These are phyloP conservation scores for Pythium folliculosum DNA, from an alignment of 352 stramenopile species.

Conservation along the genomic window DNA sequence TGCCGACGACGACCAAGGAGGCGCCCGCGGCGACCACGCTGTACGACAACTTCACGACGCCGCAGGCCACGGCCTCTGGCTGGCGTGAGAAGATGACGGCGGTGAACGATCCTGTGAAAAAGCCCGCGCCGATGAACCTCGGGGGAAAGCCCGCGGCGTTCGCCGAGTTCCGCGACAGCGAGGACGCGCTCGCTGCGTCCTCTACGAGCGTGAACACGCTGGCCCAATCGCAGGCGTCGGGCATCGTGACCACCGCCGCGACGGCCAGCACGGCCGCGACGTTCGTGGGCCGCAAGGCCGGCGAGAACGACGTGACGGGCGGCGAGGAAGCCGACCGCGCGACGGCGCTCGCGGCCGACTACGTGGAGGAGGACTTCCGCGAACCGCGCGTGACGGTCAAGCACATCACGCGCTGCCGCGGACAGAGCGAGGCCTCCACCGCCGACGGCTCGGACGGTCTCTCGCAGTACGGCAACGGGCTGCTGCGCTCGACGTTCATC, in stretches of 20 bases:
- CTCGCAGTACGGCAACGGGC: slow-evolving; percentile 10
- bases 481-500: slow-evolving; percentile 1
- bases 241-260: slow-evolving; percentile 15
- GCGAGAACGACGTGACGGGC: slow-evolving; percentile 21
- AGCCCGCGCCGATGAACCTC: neutral
- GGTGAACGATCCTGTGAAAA: neutral
- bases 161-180: slow-evolving; percentile 7
- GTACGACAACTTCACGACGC: slow-evolving; percentile 21
- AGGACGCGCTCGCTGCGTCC: slow-evolving; percentile 4
- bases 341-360: neutral
- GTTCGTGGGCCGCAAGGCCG: slow-evolving; percentile 9
- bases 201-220: neutral
- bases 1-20: slow-evolving; percentile 4
- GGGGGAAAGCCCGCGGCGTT: neutral
- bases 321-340: slow-evolving; percentile 10
- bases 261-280: neutral
- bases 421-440: slow-evolving; percentile 21
- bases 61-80: neutral
- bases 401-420: slow-evolving; percentile 26
- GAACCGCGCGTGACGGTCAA: slow-evolving; percentile 16
- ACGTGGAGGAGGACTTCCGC: slow-evolving; percentile 14
- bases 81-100: slow-evolving; percentile 3
- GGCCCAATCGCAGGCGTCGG: neutral
- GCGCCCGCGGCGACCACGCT: slow-evolving; percentile 2
- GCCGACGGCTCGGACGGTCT: slow-evolving; percentile 10